Evolutionary conservation across 1,139 yeast species (phyloP).

Genomic region (Geotrichum bryndzae): DNA sequence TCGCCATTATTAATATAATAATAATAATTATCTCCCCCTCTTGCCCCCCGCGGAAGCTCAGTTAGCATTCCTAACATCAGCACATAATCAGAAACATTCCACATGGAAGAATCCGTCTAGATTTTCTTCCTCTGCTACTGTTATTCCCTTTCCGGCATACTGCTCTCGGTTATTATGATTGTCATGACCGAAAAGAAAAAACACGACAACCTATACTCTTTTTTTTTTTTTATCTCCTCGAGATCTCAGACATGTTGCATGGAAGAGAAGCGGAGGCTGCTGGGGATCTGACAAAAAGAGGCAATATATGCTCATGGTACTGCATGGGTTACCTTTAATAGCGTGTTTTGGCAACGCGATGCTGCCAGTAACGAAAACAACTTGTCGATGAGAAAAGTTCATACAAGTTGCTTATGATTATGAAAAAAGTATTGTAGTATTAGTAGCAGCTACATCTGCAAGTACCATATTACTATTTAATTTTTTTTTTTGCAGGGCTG

Average conservation of each 20-base stretch:
- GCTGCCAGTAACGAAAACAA: neutral
- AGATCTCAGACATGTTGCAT: neutral
- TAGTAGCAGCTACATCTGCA: neutral
- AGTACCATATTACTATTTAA: neutral
- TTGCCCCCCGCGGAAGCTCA: too few relatives aligned
- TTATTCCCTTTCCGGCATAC: too few relatives aligned
- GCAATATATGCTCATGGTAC: neutral
- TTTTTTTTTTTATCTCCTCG: neutral
- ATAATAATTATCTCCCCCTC: too few relatives aligned
- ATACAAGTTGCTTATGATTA: too few relatives aligned
- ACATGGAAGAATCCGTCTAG: too few relatives aligned
- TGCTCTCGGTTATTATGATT: too few relatives aligned
- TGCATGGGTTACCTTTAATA: neutral
- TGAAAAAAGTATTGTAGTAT: too few relatives aligned
- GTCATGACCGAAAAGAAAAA: neutral
- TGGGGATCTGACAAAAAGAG: neutral
- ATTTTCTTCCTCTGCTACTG: too few relatives aligned
- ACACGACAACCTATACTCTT: neutral
- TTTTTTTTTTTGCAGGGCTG: neutral
- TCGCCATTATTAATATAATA: too few relatives aligned
- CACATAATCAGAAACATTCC: too few relatives aligned
- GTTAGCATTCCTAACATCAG: too few relatives aligned
- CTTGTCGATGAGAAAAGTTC: neutral
- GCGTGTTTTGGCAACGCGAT: neutral
- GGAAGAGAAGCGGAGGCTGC: neutral